phyloP scores from a whole-genome alignment of 2,329 filamentous ascomycete species.

The Penicillium sp. region DNA sequence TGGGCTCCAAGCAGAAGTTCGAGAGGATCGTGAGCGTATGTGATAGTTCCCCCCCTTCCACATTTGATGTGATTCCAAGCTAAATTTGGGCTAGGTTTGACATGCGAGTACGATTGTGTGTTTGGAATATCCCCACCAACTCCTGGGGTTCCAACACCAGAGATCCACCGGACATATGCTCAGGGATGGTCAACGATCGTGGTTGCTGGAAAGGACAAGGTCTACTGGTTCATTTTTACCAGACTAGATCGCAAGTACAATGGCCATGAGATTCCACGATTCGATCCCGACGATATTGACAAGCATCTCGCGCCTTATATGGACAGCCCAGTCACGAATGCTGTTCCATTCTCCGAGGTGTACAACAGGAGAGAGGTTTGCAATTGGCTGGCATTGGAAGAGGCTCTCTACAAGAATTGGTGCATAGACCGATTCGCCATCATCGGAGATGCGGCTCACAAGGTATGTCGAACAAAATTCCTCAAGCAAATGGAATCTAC shows the following conservation, averaged over 20 bases:
- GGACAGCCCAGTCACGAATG: neutral
- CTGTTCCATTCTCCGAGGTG: neutral
- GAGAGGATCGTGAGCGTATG: neutral
- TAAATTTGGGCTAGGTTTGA: neutral
- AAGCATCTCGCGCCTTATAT: neutral
- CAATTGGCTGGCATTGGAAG: neutral
- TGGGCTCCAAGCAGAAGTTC: neutral
- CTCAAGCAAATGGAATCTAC: neutral
- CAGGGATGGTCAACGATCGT: neutral
- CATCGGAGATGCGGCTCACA: neutral
- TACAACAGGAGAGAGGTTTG: neutral
- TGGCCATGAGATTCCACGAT: neutral
- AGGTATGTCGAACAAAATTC: neutral
- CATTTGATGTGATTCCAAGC: too few species aligned
- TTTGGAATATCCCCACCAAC: conserved; percentile 12
- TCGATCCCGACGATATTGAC: neutral
- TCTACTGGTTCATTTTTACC: conserved; percentile 13
- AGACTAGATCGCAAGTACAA: conserved; percentile 3
- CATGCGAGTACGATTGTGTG: conserved; percentile 11
- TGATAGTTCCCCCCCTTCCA: neutral
- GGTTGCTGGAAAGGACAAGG: conserved; percentile 6
- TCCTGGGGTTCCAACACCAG: conserved; percentile 1
- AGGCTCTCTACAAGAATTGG: neutral
- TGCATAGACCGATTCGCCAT: neutral
- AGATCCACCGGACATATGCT: conserved; percentile 3